phyloP scores from a whole-genome alignment of 441 rosid genomes.

The Gossypium schwendimanii region DNA sequence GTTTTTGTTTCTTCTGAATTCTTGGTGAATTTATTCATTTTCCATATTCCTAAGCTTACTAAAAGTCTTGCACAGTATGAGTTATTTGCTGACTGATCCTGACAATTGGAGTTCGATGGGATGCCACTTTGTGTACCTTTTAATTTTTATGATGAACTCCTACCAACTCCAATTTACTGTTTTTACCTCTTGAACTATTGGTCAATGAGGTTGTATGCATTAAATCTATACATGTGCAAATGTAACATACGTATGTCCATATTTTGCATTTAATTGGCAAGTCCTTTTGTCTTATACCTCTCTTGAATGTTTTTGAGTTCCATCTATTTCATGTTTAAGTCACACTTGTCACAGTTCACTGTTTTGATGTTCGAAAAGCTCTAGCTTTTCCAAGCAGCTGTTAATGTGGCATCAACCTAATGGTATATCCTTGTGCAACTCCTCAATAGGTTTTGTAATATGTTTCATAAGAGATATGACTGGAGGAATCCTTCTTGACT shows the following conservation, averaged over 20 bases:
- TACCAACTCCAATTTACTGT: background rate
- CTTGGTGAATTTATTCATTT: background rate
- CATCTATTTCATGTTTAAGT: background rate
- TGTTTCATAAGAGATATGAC: background rate
- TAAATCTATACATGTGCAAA: background rate
- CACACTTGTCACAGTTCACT: background rate
- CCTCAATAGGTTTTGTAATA: background rate
- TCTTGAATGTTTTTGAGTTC: background rate
- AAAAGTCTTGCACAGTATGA: background rate
- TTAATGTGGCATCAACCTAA: background rate
- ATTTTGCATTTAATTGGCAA: background rate
- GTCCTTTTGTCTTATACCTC: background rate
- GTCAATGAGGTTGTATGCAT: background rate
- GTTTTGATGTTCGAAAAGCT: background rate
- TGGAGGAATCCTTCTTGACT: background rate
- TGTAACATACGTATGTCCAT: background rate
- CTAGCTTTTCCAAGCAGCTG: background rate
- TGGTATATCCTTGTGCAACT: background rate
- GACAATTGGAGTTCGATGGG: background rate
- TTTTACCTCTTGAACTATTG: background rate
- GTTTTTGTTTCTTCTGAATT: conserved; percentile 3
- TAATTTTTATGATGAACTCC: background rate
- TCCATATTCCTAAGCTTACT: background rate
- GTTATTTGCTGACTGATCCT: background rate
- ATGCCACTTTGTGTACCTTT: background rate